Evolutionary conservation across 2,329 filamentous ascomycete genomes (phyloP).

Genomic region (Coniella lustricola): DNA sequence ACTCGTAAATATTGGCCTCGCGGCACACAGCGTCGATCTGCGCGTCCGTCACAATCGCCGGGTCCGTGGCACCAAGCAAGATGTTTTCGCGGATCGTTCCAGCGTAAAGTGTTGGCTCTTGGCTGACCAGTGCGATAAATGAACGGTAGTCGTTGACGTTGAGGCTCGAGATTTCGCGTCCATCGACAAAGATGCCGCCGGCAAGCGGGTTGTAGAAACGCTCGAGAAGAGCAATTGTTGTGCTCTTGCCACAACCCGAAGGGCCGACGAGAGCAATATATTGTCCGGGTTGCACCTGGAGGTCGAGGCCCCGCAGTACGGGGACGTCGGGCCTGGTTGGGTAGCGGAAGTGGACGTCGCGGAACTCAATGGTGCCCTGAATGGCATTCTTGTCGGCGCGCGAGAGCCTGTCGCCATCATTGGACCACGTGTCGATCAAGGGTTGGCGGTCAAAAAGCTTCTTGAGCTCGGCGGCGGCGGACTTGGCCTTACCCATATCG

Average conservation of each 20-base stretch:
- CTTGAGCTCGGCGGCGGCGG: conserved; percentile 75
- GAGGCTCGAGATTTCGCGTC: conserved; percentile 69
- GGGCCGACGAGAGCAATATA: conserved; percentile 90
- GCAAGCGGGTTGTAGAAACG: conserved; percentile 87
- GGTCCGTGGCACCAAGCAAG: conserved; percentile 63
- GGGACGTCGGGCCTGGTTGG: conserved; percentile 85
- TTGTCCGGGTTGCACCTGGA: conserved; percentile 67
- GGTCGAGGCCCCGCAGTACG: conserved; percentile 79
- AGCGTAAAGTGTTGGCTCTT: conserved; percentile 92
- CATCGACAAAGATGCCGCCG: conserved; percentile 77
- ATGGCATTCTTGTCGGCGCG: conserved; percentile 37
- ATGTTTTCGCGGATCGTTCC: conserved; percentile 90
- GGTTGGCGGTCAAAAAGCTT: conserved; percentile 77
- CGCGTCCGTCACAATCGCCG: conserved; percentile 59
- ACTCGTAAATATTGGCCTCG: conserved; percentile 89
- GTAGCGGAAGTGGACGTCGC: conserved; percentile 89
- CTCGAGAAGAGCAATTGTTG: conserved; percentile 84
- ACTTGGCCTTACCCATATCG: conserved; percentile 88
- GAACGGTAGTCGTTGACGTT: conserved; percentile 83
- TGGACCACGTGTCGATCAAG: conserved; percentile 73
- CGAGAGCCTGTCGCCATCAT: conserved; percentile 53
- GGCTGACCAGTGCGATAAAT: conserved; percentile 79
- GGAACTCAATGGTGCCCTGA: conserved; percentile 79
- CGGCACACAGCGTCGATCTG: conserved; percentile 72
- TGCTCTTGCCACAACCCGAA: conserved; percentile 89